Percentiles rank a stretch among this genome's conserved stretches.
These are phyloP conservation scores for Schizochytrium sp. DNA, from an alignment of 108 stramenopile genomes.

Conservation along the genomic window DNA sequence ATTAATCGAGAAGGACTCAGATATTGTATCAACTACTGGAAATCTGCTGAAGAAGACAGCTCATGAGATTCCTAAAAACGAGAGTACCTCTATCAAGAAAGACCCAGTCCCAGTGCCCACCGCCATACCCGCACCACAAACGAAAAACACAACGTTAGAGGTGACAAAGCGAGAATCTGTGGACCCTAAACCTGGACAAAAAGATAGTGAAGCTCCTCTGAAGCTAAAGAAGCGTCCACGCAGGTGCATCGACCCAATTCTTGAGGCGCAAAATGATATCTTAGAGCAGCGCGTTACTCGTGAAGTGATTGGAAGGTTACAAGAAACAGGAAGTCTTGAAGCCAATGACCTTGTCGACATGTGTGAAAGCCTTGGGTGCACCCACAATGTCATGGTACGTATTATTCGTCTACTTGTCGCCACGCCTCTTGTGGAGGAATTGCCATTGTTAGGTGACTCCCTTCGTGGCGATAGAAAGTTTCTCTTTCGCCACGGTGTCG, in stretches of 20 bases:
- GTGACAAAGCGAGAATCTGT: too few species aligned
- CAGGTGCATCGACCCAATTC: not conserved
- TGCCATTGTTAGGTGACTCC: not conserved
- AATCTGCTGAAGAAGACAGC: too few species aligned
- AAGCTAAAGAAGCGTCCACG: too few species aligned
- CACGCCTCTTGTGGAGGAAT: constrained; percentile 3
- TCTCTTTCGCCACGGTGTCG: constrained; percentile 5
- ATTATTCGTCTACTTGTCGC: not conserved
- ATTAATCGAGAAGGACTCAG: too few species aligned
- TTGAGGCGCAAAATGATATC: not conserved
- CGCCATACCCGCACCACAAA: too few species aligned
- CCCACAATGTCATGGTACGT: constrained; percentile 6
- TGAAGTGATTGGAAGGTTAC: not conserved
- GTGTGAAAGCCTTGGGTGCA: constrained; percentile 23
- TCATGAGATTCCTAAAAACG: too few species aligned
- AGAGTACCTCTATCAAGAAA: too few species aligned
- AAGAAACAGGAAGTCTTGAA: constrained; percentile 30
- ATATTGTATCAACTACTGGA: too few species aligned
- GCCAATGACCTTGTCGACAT: constrained; percentile 30
- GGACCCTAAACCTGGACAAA: too few species aligned
- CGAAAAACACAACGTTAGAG: too few species aligned
- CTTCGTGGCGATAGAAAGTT: not conserved
- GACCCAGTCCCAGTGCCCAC: too few species aligned
- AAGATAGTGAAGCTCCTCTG: too few species aligned
- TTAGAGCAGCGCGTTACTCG: constrained; percentile 5